These are phyloP conservation scores for Clitopilus passeckerianus DNA, from an alignment of 768 basidiomycete species.

Conservation along the genomic window DNA sequence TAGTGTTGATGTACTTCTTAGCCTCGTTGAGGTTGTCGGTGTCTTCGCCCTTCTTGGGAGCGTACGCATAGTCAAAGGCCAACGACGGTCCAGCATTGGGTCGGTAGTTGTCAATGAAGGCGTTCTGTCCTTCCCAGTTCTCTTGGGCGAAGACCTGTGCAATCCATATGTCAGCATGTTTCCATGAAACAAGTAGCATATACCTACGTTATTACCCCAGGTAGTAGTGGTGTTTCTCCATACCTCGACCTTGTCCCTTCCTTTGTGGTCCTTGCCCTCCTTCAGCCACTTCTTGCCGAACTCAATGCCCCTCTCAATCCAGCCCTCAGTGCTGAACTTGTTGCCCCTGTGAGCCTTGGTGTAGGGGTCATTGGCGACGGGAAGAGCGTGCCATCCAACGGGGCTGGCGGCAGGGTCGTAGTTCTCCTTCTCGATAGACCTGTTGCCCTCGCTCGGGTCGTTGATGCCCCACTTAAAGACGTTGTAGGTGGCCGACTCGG, in stretches of 20 bases:
- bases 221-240: constrained; percentile 75
- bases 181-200: not conserved
- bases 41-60: constrained; percentile 53
- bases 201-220: constrained; percentile 75
- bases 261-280: not conserved
- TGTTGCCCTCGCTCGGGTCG: constrained; percentile 72
- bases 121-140: constrained; percentile 76
- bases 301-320: not conserved
- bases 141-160: constrained; percentile 84
- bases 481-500: constrained; percentile 49
- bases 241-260: constrained; percentile 21
- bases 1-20: constrained; percentile 78
- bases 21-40: constrained; percentile 66
- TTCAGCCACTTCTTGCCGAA: not conserved
- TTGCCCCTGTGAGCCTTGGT: constrained; percentile 19
- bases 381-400: constrained; percentile 88
- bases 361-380: constrained; percentile 63
- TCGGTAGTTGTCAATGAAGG: constrained; percentile 70
- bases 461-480: constrained; percentile 83
- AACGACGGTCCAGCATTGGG: constrained; percentile 57
- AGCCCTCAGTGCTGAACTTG: not conserved
- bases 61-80: constrained; percentile 71
- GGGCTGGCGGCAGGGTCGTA: constrained; percentile 80
- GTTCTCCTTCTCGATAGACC: constrained; percentile 54
- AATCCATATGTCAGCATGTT: not conserved